Conservation (phyloP, 352 stramenopile genomes). For the Globisporangium heterothallicum region DNA sequence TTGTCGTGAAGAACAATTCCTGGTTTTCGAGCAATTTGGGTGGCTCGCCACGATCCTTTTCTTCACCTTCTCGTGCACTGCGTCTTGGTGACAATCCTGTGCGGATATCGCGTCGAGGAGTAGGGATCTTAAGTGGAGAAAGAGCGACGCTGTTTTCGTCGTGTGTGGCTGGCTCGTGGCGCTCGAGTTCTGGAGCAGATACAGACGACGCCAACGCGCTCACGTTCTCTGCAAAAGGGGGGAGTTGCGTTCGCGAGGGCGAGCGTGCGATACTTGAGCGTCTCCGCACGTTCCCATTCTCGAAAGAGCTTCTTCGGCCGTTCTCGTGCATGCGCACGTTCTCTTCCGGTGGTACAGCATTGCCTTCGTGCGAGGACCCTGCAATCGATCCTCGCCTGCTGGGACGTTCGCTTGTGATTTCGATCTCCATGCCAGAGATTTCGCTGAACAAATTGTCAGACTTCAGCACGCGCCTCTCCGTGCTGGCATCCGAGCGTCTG, state of each 20-base stretch:
- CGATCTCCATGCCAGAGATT: conserved; percentile 36
- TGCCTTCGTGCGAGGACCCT: not conserved
- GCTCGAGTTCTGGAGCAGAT: conserved; percentile 7
- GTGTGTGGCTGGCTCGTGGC: not conserved
- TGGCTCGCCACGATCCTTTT: no score
- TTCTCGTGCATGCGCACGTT: conserved; percentile 17
- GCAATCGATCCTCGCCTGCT: conserved; percentile 2
- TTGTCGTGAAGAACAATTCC: conserved; percentile 8
- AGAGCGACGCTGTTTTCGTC: not conserved
- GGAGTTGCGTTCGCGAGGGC: not conserved
- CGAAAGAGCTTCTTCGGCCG: conserved; percentile 14
- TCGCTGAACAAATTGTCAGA: conserved; percentile 29
- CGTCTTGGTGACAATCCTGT: not conserved
- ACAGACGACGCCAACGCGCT: not conserved
- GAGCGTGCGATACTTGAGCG: conserved; percentile 1
- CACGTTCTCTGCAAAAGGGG: not conserved
- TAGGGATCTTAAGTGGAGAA: not conserved
- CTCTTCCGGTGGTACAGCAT: conserved; percentile 6
- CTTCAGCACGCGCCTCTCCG: conserved; percentile 38
- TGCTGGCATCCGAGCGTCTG: conserved; percentile 17
- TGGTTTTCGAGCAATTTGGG: no score
- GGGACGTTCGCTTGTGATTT: conserved; percentile 53
- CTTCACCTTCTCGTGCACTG: not conserved
- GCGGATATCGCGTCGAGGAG: not conserved
- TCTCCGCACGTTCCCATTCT: conserved; percentile 12